A percentile compares a stretch with the other conserved stretches of the same genome.
phyloP scores from a whole-genome alignment of 2,329 filamentous ascomycete species.

The Phoma sp. region DNA sequence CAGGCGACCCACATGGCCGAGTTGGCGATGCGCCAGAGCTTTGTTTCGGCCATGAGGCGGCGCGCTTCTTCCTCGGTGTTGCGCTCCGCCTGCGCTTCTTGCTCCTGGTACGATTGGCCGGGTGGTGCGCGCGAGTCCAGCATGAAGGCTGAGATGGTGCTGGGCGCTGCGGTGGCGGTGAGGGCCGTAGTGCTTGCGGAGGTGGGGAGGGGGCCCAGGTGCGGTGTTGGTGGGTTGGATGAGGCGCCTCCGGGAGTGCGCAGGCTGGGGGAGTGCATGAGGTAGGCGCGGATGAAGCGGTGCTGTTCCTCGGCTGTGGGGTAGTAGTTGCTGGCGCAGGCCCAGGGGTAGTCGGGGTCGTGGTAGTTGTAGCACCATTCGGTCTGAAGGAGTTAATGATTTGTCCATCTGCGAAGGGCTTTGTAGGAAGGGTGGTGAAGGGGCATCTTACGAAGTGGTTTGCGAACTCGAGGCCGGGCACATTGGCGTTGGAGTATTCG shows the following conservation, averaged over 20 bases:
- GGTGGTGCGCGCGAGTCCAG: conserved; percentile 65
- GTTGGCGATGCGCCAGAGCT: conserved; percentile 86
- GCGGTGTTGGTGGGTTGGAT: conserved; percentile 49
- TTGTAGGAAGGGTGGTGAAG: conserved; percentile 7
- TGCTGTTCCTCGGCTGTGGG: conserved; percentile 81
- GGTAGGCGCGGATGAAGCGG: conserved; percentile 84
- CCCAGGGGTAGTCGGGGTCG: conserved; percentile 67
- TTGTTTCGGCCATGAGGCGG: conserved; percentile 76
- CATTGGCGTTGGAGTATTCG: conserved; percentile 92
- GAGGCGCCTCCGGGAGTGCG: conserved; percentile 61
- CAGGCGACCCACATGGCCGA: conserved; percentile 92
- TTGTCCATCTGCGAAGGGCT: neutral
- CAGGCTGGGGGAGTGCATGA: conserved; percentile 77
- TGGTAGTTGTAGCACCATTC: conserved; percentile 99
- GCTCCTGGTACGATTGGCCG: conserved; percentile 42
- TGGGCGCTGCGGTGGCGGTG: conserved; percentile 41
- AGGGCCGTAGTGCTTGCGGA: conserved; percentile 43
- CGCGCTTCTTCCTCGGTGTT: conserved; percentile 71
- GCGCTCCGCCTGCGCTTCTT: conserved; percentile 60
- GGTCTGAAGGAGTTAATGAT: conserved; percentile 53
- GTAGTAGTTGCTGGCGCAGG: conserved; percentile 73
- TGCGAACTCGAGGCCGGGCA: conserved; percentile 86
- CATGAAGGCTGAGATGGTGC: conserved; percentile 69
- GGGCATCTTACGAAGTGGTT: conserved; percentile 79
- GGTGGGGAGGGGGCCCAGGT: conserved; percentile 37